Percentiles rank a stretch among this genome's conserved stretches.
Evolutionary conservation across 1,284 basidiomycete species (phyloP).

Genomic region (Malassezia pachydermatis): DNA sequence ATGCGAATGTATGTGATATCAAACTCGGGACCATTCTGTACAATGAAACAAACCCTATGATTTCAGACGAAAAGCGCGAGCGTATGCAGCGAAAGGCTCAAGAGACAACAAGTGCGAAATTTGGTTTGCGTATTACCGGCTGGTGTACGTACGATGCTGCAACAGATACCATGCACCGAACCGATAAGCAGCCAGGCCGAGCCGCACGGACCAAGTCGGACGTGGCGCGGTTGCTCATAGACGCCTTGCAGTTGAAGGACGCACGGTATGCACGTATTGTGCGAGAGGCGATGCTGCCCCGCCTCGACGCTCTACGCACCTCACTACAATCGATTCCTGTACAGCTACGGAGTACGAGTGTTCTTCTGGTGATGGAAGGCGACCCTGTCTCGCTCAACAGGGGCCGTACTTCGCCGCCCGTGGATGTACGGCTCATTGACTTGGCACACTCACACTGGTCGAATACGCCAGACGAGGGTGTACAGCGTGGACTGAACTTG

Average conservation of each 20-base stretch:
- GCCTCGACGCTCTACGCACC: background rate
- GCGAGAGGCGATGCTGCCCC: slow-evolving; percentile 1
- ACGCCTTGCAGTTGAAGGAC: background rate
- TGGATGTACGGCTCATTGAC: slow-evolving; percentile 15
- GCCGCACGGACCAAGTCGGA: slow-evolving; percentile 8
- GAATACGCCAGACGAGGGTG: slow-evolving; percentile 1
- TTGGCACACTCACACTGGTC: slow-evolving; percentile 16
- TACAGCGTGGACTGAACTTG: slow-evolving; percentile 1
- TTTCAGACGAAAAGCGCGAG: slow-evolving; percentile 2
- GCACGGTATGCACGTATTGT: background rate
- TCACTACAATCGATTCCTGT: background rate
- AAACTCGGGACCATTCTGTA: slow-evolving; percentile 16
- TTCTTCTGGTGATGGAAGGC: slow-evolving; percentile 13
- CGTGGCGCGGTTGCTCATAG: background rate
- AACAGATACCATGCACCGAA: background rate
- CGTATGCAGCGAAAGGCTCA: slow-evolving; percentile 16
- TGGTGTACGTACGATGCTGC: slow-evolving; percentile 6
- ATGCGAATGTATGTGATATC: slow-evolving; percentile 15
- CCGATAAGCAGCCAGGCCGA: slow-evolving; percentile 14
- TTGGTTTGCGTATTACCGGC: slow-evolving; percentile 13
- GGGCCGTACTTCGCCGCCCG: background rate
- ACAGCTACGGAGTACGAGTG: slow-evolving; percentile 8
- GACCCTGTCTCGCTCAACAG: background rate
- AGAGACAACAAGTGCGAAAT: slow-evolving; percentile 11
- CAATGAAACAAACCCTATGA: slow-evolving; percentile 3